Conservation (phyloP, 441 rosid genomes). For the Sinapis alba region DNA sequence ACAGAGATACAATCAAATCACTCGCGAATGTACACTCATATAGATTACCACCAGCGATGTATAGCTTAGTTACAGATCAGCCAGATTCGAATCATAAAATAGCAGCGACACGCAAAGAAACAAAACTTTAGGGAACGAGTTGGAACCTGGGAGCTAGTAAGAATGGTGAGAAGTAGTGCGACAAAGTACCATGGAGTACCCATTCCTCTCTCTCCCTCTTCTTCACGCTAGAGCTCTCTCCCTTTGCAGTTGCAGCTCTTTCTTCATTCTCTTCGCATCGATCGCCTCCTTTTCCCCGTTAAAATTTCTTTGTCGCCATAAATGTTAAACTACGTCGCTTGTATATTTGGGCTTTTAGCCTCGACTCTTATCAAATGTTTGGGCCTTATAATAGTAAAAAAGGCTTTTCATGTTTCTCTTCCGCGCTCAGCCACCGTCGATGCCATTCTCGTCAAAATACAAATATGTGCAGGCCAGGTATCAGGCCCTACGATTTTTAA, state of each 20-base stretch:
- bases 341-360: conserved; percentile 5
- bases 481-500: too few species aligned
- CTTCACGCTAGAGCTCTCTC: not conserved
- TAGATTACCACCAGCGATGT: too few species aligned
- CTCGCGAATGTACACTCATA: not conserved
- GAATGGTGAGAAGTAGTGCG: conserved; percentile 70
- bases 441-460: too few species aligned
- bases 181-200: conserved; percentile 66
- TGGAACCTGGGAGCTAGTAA: conserved; percentile 80
- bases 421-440: not conserved
- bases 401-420: not conserved
- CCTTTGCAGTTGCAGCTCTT: not conserved
- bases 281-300: not conserved
- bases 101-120: too few species aligned
- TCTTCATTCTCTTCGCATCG: conserved; percentile 16
- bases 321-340: too few species aligned
- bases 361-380: not conserved
- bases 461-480: too few species aligned
- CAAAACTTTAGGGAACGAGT: not conserved
- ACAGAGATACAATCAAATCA: not conserved
- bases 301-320: not conserved
- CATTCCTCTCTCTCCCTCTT: conserved; percentile 35
- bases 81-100: not conserved
- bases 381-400: not conserved
- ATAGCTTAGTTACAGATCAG: not conserved